These are phyloP conservation scores for Claviceps quebecensis DNA, from an alignment of 2,329 filamentous ascomycete genomes.

Conservation along the genomic window DNA sequence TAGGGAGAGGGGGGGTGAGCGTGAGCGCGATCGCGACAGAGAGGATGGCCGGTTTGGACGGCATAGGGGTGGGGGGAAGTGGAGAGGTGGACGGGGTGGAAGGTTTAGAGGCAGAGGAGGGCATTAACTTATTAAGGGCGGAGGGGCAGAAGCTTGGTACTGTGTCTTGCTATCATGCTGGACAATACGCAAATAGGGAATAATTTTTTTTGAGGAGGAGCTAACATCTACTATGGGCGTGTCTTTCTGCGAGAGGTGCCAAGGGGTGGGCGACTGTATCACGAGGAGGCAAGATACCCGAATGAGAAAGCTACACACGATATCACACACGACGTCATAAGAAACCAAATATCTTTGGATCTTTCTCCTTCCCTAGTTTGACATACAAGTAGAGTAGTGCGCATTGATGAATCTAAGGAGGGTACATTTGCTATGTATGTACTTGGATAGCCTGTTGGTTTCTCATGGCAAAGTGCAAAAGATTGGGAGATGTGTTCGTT, in stretches of 20 bases:
- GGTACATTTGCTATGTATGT: neutral
- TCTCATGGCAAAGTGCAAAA: neutral
- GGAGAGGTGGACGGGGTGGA: slow-evolving; percentile 21
- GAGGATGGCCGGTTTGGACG: slow-evolving; percentile 19
- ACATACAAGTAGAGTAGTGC: neutral
- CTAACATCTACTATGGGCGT: neutral
- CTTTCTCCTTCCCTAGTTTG: neutral
- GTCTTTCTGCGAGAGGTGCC: neutral
- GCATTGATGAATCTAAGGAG: neutral
- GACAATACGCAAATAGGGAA: too few relatives aligned
- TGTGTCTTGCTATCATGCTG: too few relatives aligned
- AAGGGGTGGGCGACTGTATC: neutral
- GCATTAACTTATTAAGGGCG: neutral
- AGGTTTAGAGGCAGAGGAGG: slow-evolving; percentile 17
- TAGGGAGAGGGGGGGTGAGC: slow-evolving; percentile 10
- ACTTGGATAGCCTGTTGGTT: neutral
- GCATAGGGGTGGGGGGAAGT: slow-evolving; percentile 23
- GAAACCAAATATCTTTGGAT: neutral
- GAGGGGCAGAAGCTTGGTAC: neutral
- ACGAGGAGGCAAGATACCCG: neutral
- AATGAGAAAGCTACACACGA: neutral
- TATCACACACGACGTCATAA: too few relatives aligned
- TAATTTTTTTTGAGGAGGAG: too few relatives aligned
- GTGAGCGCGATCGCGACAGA: slow-evolving; percentile 22
- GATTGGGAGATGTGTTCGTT: neutral